phyloP scores from a whole-genome alignment of 1,139 yeast species.

The Saccharomycopsis hybrid region DNA sequence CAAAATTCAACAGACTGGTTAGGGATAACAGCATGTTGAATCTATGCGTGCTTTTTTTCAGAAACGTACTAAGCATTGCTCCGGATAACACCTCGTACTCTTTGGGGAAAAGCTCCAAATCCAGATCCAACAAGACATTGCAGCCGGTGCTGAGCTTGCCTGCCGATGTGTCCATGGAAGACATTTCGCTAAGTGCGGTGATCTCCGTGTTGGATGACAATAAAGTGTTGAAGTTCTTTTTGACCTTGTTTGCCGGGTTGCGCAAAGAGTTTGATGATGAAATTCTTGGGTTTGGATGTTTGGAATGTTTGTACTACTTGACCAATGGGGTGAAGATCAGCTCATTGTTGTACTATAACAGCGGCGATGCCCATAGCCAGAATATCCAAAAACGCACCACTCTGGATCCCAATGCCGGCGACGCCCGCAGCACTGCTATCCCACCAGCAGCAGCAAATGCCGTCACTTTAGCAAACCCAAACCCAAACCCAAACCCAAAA shows the following conservation, averaged over 20 bases:
- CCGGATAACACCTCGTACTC: slow-evolving; percentile 38
- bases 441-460: background rate
- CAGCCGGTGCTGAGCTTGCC: slow-evolving; percentile 40
- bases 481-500: background rate
- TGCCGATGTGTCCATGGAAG: slow-evolving; percentile 50
- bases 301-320: slow-evolving; percentile 66
- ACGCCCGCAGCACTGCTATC: background rate
- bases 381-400: too few relatives aligned
- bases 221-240: slow-evolving; percentile 63
- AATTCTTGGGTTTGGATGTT: slow-evolving; percentile 52
- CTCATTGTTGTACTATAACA: slow-evolving; percentile 22
- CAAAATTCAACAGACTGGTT: slow-evolving; percentile 52
- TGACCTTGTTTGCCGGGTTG: slow-evolving; percentile 61
- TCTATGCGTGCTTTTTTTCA: slow-evolving; percentile 63
- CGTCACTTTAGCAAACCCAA: background rate
- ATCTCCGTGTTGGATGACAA: slow-evolving; percentile 54
- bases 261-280: slow-evolving; percentile 57
- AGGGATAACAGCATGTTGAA: slow-evolving; percentile 70
- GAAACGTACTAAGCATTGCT: slow-evolving; percentile 72
- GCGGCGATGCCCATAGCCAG: background rate
- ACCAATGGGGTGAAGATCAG: slow-evolving; percentile 49
- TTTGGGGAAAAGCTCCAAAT: slow-evolving; percentile 7
- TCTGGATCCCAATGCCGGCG: background rate
- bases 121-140: slow-evolving; percentile 18
- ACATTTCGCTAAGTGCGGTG: slow-evolving; percentile 58